Evolutionary conservation across 2,329 filamentous ascomycete species (phyloP), one percentile per base, ranked within the genome.

Genomic region (Fusarium chuoi): DNA sequence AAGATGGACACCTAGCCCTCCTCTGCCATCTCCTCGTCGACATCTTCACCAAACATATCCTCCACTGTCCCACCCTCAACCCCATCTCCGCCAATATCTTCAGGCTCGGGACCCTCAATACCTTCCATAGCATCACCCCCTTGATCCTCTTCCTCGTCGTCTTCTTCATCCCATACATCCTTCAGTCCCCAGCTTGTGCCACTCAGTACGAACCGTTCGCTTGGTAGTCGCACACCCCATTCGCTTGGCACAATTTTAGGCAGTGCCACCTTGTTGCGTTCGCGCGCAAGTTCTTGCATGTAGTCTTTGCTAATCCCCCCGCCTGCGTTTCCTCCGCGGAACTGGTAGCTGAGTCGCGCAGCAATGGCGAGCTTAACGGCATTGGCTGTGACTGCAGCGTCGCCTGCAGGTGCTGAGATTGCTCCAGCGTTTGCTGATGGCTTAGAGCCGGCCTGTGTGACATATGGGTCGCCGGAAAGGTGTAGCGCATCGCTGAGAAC

Each of bases 361-460:
- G 89, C 88, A 64, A 95, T 93, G 30, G 93, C 92, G n/a, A 94
- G 88, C 72, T 92, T 88, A 39, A 95, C 85, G 45, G 92, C 92
- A 77, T 90, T 90, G 38, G 92, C 86, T 52, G 85, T 89, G 52
- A 95, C 88, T n/a, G 83, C 80, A 10, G 88, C 88, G 73, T 90
- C 89, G 26, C 83, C 85, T 24, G 84, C 82, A 17, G 86, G 84
- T 1, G 81, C 81, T 8, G 87, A 86, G 7, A 84, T 85, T 17
- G 86, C 87, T 67, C 87, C 88, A 4, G 85, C 81, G 1, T 85
- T 79, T 12, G 83, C 87, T 44, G 85, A 86, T 5, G 88, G 86
- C 72, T 86, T 86, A 10, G 85, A 79, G 62, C 88, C 88, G 5
- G 88, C 89, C 63, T 89, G 87, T 12, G 86, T 83, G 26, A 89